These are phyloP conservation scores for Jatropha multifida DNA, from an alignment of 441 rosid species.

Conservation along the genomic window DNA sequence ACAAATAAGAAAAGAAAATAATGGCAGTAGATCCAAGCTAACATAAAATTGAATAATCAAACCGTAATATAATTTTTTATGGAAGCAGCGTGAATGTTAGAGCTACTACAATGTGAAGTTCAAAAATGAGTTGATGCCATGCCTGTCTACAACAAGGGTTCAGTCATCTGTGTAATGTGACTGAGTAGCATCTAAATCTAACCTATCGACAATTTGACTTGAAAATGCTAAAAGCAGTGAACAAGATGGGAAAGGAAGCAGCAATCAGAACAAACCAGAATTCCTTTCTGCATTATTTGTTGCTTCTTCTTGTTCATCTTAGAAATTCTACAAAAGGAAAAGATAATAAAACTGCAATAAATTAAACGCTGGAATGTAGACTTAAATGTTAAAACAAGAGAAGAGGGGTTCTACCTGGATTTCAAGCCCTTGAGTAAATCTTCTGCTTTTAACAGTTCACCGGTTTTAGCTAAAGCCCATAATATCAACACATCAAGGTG, in stretches of 20 bases:
- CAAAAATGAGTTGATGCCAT: neutral
- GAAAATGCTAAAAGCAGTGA: neutral
- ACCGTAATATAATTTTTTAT: neutral
- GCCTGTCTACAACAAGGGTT: neutral
- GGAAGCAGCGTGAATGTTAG: neutral
- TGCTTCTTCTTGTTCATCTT: slow-evolving; percentile 76
- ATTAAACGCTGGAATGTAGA: slow-evolving; percentile 4
- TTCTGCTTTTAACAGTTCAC: slow-evolving; percentile 61
- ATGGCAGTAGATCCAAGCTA: neutral
- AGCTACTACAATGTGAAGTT: neutral
- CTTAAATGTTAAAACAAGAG: slow-evolving; percentile 7
- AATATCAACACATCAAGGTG: slow-evolving; percentile 73
- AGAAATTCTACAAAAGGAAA: slow-evolving; percentile 36
- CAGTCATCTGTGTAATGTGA: slow-evolving; percentile 1
- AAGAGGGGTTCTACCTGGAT: slow-evolving; percentile 45
- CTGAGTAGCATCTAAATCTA: neutral
- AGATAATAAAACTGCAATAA: slow-evolving; percentile 13
- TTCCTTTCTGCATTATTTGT: slow-evolving; percentile 59
- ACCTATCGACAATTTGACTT: neutral
- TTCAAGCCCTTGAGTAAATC: slow-evolving; percentile 65
- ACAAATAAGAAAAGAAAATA: neutral
- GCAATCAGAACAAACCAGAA: slow-evolving; percentile 47
- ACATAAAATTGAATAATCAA: neutral
- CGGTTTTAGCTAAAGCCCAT: slow-evolving; percentile 73
- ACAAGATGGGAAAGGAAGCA: slow-evolving; percentile 15